Base-by-base conservation (phyloP, 2,329 filamentous ascomycete genomes). In the Penicillium glabrum region DNA sequence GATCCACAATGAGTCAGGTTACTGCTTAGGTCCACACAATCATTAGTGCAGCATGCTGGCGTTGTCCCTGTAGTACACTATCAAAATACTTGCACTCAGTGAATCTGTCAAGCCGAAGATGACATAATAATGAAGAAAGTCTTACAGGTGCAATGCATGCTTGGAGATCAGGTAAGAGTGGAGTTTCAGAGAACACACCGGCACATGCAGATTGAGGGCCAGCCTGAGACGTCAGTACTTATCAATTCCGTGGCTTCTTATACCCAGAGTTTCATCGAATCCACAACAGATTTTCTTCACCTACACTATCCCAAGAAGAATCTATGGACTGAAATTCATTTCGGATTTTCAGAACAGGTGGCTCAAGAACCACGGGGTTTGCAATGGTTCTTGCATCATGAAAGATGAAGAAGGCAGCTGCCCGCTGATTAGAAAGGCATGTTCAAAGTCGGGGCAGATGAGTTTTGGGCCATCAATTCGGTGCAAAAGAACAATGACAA, bases 1-100 rank as follows among this genome's bases (percentile, higher is more conserved):
- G 8, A 27, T 10, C 57, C 57, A 35, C 53, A 56, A 13, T 33
- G 21, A 19, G 43, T 43, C 5, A 56, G 23, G 14, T 55, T 46
- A 27, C 19, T 59, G 29, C 10, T 56, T 5, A 59, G 23, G 9
- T 59, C 33, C 23, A 56, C 53, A 26, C 57, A 59, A 3, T 16
- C 46, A 6, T 49, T 37, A 1, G 39, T 35, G 33, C 57, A 59
- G 24, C 53, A 56, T 6, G 16, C 16, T 26, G 53, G n/a, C n/a
- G 41, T 31, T 29, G 19, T 41, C 7, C 51, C 50, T 24, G 50
- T 27, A 4, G 21, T 52, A 27, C 50, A 52, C 39, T 52, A 43
- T 21, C n/a, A 27, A 9, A 50, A 1, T 37, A 8, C 13, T 24
- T 41, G n/a, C 8, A 27, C 8, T 44, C 19, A 47, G 44, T 23